These are phyloP conservation scores for Cercospora zeae-maydis DNA, from an alignment of 2,329 filamentous ascomycete genomes.

Conservation along the genomic window DNA sequence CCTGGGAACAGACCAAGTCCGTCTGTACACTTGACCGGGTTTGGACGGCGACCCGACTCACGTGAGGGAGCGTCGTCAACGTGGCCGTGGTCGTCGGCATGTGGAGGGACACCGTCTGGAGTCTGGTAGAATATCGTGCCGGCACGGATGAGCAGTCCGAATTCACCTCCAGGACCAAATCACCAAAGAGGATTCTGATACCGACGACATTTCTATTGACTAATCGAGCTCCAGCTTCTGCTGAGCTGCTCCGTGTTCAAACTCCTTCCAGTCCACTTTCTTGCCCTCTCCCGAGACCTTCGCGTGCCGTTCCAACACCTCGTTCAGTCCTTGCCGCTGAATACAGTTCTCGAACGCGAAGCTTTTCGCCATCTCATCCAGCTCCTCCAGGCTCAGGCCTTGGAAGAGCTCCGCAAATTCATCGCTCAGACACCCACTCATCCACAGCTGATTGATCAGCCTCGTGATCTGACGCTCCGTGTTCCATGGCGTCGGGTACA, in stretches of 20 bases:
- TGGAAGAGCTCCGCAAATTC: conserved; percentile 57
- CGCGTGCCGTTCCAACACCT: conserved; percentile 51
- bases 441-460: conserved; percentile 46
- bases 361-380: conserved; percentile 53
- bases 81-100: background rate
- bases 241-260: background rate
- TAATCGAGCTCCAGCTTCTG: conserved; percentile 11
- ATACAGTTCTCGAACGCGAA: conserved; percentile 56
- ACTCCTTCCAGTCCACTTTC: background rate
- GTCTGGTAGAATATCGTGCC: background rate
- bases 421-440: conserved; percentile 51
- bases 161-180: background rate
- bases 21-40: conserved; percentile 2
- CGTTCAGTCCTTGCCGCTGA: conserved; percentile 51
- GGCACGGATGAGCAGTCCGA: background rate
- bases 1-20: background rate
- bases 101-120: background rate
- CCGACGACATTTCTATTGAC: background rate
- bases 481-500: conserved; percentile 34
- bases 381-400: conserved; percentile 50
- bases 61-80: background rate
- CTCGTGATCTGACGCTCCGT: conserved; percentile 38
- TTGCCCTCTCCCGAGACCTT: background rate
- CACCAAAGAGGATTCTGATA: background rate
- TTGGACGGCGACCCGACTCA: background rate